phyloP scores from a whole-genome alignment of 371 early-diverging fungal genomes.

The Circinella minor region DNA sequence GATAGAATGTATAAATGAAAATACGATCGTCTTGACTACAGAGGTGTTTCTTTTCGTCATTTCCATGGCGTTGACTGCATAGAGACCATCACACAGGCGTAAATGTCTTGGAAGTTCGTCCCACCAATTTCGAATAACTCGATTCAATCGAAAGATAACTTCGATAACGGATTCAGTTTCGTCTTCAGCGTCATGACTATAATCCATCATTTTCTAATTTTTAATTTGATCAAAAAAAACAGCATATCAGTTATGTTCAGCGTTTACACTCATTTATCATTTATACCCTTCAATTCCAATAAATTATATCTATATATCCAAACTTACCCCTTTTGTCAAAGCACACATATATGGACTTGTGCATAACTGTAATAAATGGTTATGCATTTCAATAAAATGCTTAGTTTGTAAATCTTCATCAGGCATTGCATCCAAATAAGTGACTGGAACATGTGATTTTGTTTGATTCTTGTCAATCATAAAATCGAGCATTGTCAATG shows the following conservation, averaged over 20 bases:
- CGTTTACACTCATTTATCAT: no score
- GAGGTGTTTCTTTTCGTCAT: not conserved
- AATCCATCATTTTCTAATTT: not conserved
- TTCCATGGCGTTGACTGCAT: not conserved
- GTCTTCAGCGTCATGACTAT: not conserved
- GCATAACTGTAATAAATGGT: not conserved
- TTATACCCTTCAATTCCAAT: no score
- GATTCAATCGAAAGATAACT: not conserved
- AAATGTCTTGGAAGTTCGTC: not conserved
- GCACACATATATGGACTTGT: not conserved
- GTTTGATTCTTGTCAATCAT: not conserved
- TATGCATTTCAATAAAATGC: not conserved
- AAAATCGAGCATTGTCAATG: not conserved
- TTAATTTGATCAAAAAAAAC: not conserved
- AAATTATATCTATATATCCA: not conserved
- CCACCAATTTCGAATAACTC: not conserved
- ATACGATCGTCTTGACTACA: not conserved
- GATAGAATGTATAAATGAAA: conserved; percentile 1
- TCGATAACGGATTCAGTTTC: not conserved
- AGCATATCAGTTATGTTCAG: not conserved
- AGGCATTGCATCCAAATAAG: not conserved
- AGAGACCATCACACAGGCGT: not conserved
- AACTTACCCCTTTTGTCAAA: not conserved
- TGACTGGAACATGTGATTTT: not conserved
- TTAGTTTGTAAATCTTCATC: not conserved